Evolutionary conservation across 208 protist genomes (phyloP), one percentile per base, ranked within the genome.

Genomic region (Leishmania turanica): DNA sequence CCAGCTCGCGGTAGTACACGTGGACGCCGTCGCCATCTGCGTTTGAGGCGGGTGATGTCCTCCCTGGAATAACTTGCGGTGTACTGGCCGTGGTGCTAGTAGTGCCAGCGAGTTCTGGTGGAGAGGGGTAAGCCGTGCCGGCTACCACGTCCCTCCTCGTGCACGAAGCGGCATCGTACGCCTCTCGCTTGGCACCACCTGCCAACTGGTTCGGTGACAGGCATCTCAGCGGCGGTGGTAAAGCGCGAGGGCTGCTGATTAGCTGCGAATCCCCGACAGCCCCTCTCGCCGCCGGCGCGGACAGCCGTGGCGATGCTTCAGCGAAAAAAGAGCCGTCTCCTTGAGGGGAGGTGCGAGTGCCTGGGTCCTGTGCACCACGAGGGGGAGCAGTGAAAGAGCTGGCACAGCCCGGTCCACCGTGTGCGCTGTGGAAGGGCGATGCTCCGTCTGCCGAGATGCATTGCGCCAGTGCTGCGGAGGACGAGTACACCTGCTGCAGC

Each of bases 401-500:
- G 15, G 31, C 21, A 6, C 19, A 7, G 31, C 40, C 66, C 6
- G 31, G 37, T n/a, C 37, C 40, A 1, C n/a, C 8, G n/a, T 15
- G 34, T 17, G 68, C 8, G 3, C 40, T 17, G 21, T 49, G 68
- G 40, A 3, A 34, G 51, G 45, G 72, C 24, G 4, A 34, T 53
- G 27, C 27, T 51, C 11, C 51, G 17, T 17, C 31, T 3, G 31
- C 31, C 1, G 71, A 45, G 71, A 21, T 40, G 21, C 71, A 42
- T 31, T 1, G 62, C 17, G 9, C 17, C 45, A 31, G 6, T 27
- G 78, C 53, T 40, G 60, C 60, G 47, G 17, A 15, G 24, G 21
- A 37, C 58, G 76, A 65, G 1, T 77, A 40, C 49, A 69, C 75
- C 19, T 88, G 88, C 49, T 88, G 84, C 40, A 96, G 79, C 1